Percentiles rank a stretch among this genome's conserved stretches.
Evolutionary conservation across 495 filamentous ascomycete genomes (phyloP).

Genomic region (Xylaria telfairii): DNA sequence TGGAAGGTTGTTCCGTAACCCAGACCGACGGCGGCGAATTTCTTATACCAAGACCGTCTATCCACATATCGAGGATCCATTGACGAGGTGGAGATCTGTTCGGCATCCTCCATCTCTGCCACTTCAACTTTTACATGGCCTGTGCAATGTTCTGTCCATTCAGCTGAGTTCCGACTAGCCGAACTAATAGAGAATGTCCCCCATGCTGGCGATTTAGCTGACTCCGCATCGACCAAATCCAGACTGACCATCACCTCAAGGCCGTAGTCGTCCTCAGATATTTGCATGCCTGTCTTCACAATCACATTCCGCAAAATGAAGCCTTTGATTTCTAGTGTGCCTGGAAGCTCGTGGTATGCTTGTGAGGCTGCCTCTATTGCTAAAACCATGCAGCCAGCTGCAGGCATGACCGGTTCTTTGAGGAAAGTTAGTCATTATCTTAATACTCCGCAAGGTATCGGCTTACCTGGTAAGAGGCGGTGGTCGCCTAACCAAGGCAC

Average conservation of each 20-base stretch:
- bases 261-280: constrained; percentile 44
- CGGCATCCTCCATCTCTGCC: neutral
- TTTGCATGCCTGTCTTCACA: constrained; percentile 36
- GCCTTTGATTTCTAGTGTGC: constrained; percentile 19
- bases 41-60: constrained; percentile 26
- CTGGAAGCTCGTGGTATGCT: neutral
- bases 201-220: constrained; percentile 10
- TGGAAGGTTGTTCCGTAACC: constrained; percentile 35
- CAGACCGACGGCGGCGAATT: constrained; percentile 28
- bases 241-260: constrained; percentile 24
- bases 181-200: constrained; percentile 33
- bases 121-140: constrained; percentile 34
- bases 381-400: constrained; percentile 56
- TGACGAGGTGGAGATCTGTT: neutral
- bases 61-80: neutral
- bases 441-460: neutral
- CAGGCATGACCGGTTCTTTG: constrained; percentile 54
- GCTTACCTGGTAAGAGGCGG: neutral
- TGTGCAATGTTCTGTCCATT: constrained; percentile 34
- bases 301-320: constrained; percentile 31
- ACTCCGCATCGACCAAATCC: constrained; percentile 14
- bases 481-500: constrained; percentile 60
- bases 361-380: constrained; percentile 53
- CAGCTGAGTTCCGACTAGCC: neutral
- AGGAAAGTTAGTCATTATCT: neutral